phyloP scores from a whole-genome alignment of 768 basidiomycete species.

The Calocera viscosa region DNA sequence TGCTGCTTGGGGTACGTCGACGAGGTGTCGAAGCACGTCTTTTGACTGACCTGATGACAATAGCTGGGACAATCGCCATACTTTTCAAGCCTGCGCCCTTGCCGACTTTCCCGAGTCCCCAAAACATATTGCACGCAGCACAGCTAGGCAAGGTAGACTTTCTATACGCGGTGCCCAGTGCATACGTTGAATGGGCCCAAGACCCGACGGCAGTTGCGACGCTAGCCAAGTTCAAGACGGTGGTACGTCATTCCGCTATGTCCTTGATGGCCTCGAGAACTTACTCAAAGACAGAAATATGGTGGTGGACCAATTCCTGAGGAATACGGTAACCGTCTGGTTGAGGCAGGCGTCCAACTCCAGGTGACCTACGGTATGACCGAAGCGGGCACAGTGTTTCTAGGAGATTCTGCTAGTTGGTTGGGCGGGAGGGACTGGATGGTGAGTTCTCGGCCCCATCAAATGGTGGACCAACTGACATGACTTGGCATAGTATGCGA shows the following conservation, averaged over 20 bases:
- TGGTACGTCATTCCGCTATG: not conserved
- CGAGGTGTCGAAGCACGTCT: too few relatives aligned
- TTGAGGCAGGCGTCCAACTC: not conserved
- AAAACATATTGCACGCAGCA: not conserved
- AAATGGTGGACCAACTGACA: not conserved
- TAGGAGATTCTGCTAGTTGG: not conserved
- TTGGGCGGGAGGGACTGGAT: not conserved
- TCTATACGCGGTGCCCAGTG: not conserved
- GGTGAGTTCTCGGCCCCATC: not conserved
- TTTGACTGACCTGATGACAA: too few relatives aligned
- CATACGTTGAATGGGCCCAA: not conserved
- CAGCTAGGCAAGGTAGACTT: not conserved
- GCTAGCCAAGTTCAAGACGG: not conserved
- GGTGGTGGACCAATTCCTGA: not conserved
- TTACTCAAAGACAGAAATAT: not conserved
- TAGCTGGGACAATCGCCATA: not conserved
- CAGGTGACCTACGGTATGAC: not conserved
- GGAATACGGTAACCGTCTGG: not conserved
- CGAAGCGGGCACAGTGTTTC: not conserved
- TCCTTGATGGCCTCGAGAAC: not conserved
- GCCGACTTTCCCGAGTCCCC: not conserved
- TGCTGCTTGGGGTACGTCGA: not conserved
- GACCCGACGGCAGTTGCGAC: not conserved
- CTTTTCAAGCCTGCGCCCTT: not conserved
- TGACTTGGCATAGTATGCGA: not conserved